Evolutionary conservation across 805 yeast species (phyloP), one percentile per base, ranked within the genome.

Genomic region (Lipomyces chichibuensis): DNA sequence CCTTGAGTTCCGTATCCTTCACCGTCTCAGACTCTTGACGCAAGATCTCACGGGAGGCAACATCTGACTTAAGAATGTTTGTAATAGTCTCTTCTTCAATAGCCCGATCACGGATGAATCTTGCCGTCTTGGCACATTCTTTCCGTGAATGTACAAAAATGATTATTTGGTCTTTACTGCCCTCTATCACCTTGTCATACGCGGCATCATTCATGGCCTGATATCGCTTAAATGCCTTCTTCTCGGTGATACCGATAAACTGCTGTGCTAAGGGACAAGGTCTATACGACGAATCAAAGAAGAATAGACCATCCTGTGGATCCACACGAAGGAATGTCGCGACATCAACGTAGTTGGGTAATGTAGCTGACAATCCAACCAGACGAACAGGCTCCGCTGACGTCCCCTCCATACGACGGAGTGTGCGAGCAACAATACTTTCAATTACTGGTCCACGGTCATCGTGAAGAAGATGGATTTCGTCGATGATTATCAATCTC

Each of bases 251-350:
- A 0, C 86, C 87, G 66, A 77, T 78, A 20, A 86, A 84, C 23
- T 77, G 73, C 70, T 77, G 82, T 4, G 77, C 73, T 13, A 85
- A 74, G 23, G 72, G 71, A 0, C 84, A 85, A 17, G 86, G 83
- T 56, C 87, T 74, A 69, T 80, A 84, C 1, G 80, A 77, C n/a
- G 84, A 84, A 49, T 83, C 85, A 75, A 82, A 85, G 0, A 84
- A 91, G 75, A 90, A 93, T 3, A 92, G 73, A 0, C 94, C 93
- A 75, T 93, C 92, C 1, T 98, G 97, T 61, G 94, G 82, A 0
- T 98, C 93, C 0, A 76, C 77, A 54, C 84, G 71, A 1, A 82
- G 76, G 8, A 74, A 71, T 0, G 87, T 83, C 0, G 86, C 80
- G 3, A 85, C 74, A 66, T 85, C 88, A 2, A 75, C 74, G 29